These are phyloP conservation scores for Dothideomycetes sp. DNA, from an alignment of 2,329 filamentous ascomycete genomes.

Conservation along the genomic window DNA sequence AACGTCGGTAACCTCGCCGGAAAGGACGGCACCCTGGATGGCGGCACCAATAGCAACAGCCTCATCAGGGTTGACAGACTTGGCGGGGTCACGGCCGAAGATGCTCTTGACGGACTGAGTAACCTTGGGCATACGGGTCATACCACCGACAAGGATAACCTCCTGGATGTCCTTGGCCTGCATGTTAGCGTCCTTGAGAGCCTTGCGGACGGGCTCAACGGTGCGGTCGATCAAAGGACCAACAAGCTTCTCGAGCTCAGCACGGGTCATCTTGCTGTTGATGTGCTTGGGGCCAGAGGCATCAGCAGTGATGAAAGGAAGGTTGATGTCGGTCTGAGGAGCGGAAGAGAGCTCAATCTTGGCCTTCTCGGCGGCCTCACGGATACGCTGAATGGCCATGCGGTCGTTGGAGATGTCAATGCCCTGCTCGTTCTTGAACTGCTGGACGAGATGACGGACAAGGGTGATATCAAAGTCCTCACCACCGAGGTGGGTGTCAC, in stretches of 20 bases:
- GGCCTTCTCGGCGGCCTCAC: conserved; percentile 96
- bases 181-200: conserved; percentile 88
- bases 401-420: conserved; percentile 86
- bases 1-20: conserved; percentile 93
- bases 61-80: conserved; percentile 98
- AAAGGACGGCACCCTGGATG: conserved; percentile 92
- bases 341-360: conserved; percentile 98
- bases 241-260: conserved; percentile 88
- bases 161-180: conserved; percentile 92
- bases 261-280: conserved; percentile 84
- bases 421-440: conserved; percentile 93
- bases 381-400: conserved; percentile 98
- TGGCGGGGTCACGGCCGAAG: conserved; percentile 91
- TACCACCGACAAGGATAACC: conserved; percentile 95
- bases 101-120: conserved; percentile 91
- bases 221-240: conserved; percentile 81
- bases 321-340: conserved; percentile 92
- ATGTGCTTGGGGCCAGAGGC: conserved; percentile 96
- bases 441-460: conserved; percentile 83
- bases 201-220: conserved; percentile 89
- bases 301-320: conserved; percentile 97
- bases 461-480: conserved; percentile 96
- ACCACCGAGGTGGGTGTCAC: conserved; percentile 96
- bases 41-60: conserved; percentile 96
- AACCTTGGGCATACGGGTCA: conserved; percentile 99